phyloP scores from a whole-genome alignment of 495 filamentous ascomycete genomes.

The Patellaria atrata region DNA sequence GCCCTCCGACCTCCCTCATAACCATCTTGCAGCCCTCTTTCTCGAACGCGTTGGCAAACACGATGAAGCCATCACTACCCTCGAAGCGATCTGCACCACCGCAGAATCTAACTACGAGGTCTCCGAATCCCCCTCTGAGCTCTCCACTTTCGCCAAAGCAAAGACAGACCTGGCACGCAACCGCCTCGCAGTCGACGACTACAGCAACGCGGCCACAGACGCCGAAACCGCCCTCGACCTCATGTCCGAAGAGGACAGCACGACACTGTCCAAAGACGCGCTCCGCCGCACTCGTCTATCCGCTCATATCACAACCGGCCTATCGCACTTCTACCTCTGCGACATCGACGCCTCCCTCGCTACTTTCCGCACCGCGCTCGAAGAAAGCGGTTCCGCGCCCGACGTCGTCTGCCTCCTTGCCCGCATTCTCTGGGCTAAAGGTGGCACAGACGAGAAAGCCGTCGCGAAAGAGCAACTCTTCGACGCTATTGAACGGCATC shows the following conservation, averaged over 20 bases:
- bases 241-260: slow-evolving; percentile 33
- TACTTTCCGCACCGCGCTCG: slow-evolving; percentile 68
- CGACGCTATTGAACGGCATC: slow-evolving; percentile 52
- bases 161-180: slow-evolving; percentile 75
- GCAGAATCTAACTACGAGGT: slow-evolving; percentile 73
- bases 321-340: slow-evolving; percentile 58
- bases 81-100: slow-evolving; percentile 48
- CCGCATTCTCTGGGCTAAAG: slow-evolving; percentile 86
- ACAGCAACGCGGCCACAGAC: slow-evolving; percentile 49
- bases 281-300: slow-evolving; percentile 58
- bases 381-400: slow-evolving; percentile 61
- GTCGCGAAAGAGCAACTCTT: slow-evolving; percentile 72
- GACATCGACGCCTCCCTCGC: slow-evolving; percentile 51
- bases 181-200: slow-evolving; percentile 52
- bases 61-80: slow-evolving; percentile 43
- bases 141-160: slow-evolving; percentile 65
- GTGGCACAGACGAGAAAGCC: slow-evolving; percentile 53
- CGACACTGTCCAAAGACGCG: slow-evolving; percentile 36
- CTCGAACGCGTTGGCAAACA: slow-evolving; percentile 63
- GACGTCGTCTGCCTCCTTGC: slow-evolving; percentile 81
- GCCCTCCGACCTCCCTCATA: slow-evolving; percentile 49
- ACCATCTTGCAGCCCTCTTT: slow-evolving; percentile 67
- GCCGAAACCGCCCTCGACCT: slow-evolving; percentile 30
- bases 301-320: slow-evolving; percentile 71
- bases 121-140: slow-evolving; percentile 55